Evolutionary conservation across 2,329 filamentous ascomycete genomes (phyloP).

Genomic region (Phialophora verrucosa): DNA sequence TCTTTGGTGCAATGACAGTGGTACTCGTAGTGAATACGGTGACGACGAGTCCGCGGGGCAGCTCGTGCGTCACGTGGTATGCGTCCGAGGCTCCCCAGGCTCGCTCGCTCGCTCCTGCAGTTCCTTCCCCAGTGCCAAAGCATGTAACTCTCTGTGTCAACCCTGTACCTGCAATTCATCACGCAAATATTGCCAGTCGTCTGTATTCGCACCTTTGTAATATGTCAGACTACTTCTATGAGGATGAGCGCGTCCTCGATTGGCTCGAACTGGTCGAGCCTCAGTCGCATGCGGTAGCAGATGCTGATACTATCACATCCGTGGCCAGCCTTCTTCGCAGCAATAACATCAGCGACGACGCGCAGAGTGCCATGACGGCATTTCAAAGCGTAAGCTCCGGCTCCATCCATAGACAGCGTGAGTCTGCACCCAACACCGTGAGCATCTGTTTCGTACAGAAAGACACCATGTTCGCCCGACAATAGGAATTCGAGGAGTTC

Average conservation of each 20-base stretch:
- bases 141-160: not conserved
- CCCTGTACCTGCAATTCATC: not conserved
- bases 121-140: not conserved
- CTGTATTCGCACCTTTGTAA: not conserved
- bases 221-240: not conserved
- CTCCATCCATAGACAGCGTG: not conserved
- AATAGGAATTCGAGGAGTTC: conserved; percentile 2
- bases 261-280: not conserved
- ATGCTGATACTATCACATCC: not conserved
- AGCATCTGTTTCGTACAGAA: not conserved
- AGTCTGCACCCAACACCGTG: not conserved
- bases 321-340: not conserved
- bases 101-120: not conserved
- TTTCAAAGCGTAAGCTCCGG: not conserved
- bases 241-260: not conserved
- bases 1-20: too few relatives aligned
- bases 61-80: not conserved
- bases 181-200: not conserved
- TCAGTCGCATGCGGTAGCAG: not conserved
- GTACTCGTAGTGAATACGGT: too few relatives aligned
- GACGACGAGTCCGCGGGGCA: too few relatives aligned
- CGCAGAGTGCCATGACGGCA: not conserved
- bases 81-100: not conserved
- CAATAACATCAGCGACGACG: not conserved
- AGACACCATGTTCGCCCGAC: not conserved